A percentile compares a stretch with the other conserved stretches of the same genome.
These are phyloP conservation scores for Plasmodium chabaudi DNA, from an alignment of 169 alveolate species.

Conservation along the genomic window DNA sequence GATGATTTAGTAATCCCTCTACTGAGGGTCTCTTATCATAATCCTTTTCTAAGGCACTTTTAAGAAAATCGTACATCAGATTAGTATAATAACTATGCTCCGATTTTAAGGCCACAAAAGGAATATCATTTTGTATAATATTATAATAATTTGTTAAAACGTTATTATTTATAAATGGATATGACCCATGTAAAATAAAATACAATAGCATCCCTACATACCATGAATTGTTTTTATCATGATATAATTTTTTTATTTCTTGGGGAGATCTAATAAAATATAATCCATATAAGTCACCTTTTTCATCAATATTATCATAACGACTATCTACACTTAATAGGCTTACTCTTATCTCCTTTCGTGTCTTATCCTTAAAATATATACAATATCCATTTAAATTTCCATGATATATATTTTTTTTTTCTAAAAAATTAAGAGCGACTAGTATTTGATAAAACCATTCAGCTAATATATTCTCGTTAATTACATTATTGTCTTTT, in stretches of 20 bases:
- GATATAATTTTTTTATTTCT: conserved; percentile 41
- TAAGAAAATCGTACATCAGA: conserved; percentile 28
- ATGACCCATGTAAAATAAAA: conserved; percentile 46
- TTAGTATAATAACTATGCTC: conserved; percentile 5
- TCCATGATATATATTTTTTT: conserved; percentile 36
- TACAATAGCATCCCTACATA: conserved; percentile 53
- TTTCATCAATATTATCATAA: conserved; percentile 64
- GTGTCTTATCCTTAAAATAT: conserved; percentile 25
- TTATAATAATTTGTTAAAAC: conserved; percentile 29
- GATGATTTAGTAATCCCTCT: conserved; percentile 31
- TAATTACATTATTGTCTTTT: conserved; percentile 18
- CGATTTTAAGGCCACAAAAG: conserved; percentile 24
- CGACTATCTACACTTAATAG: conserved; percentile 45
- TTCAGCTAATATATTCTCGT: conserved; percentile 37
- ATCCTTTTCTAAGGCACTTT: conserved; percentile 43
- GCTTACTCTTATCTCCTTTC: conserved; percentile 50
- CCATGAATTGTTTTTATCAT: conserved; percentile 68
- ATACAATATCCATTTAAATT: conserved; percentile 69
- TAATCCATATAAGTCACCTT: conserved; percentile 73
- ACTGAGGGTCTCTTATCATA: conserved; percentile 13
- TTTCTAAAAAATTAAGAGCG: conserved; percentile 58
- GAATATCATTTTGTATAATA: conserved; percentile 22
- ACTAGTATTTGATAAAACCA: conserved; percentile 61
- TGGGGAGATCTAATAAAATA: conserved; percentile 68
- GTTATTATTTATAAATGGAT: conserved; percentile 38